phyloP scores from a whole-genome alignment of 2,329 filamentous ascomycete species.

The Ophiostoma pallidulum region DNA sequence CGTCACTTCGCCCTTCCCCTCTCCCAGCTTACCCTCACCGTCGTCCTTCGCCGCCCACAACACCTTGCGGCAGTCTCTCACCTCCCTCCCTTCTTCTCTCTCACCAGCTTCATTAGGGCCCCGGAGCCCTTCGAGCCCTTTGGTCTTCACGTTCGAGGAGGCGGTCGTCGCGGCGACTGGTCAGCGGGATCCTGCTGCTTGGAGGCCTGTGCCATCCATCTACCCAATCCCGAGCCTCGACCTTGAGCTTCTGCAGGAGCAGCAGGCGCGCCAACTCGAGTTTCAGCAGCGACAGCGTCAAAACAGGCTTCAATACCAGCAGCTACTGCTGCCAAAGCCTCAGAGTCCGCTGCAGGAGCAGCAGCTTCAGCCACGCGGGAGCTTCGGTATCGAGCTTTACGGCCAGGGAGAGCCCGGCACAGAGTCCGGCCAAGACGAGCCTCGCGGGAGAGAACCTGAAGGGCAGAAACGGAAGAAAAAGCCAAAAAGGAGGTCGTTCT shows the following conservation, averaged over 20 bases:
- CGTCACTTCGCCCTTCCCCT: slow-evolving; percentile 10
- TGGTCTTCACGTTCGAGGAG: slow-evolving; percentile 15
- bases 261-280: slow-evolving; percentile 11
- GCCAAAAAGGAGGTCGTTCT: neutral
- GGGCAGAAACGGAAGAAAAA: neutral
- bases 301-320: slow-evolving; percentile 1
- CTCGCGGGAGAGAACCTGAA: neutral
- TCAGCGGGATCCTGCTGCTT: slow-evolving; percentile 6
- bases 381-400: neutral
- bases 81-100: neutral
- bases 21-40: slow-evolving; percentile 8
- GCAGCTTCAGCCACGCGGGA: neutral
- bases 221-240: slow-evolving; percentile 8
- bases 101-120: neutral
- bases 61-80: neutral
- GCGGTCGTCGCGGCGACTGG: slow-evolving; percentile 2
- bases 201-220: slow-evolving; percentile 5
- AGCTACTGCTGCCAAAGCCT: neutral
- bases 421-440: neutral
- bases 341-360: neutral
- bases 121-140: neutral
- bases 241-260: slow-evolving; percentile 11
- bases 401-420: too few species aligned
- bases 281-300: slow-evolving; percentile 13
- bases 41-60: neutral